Evolutionary conservation across 2,329 filamentous ascomycete genomes (phyloP), one percentile per base, ranked within the genome.

Genomic region (Verticillium dahliae): DNA sequence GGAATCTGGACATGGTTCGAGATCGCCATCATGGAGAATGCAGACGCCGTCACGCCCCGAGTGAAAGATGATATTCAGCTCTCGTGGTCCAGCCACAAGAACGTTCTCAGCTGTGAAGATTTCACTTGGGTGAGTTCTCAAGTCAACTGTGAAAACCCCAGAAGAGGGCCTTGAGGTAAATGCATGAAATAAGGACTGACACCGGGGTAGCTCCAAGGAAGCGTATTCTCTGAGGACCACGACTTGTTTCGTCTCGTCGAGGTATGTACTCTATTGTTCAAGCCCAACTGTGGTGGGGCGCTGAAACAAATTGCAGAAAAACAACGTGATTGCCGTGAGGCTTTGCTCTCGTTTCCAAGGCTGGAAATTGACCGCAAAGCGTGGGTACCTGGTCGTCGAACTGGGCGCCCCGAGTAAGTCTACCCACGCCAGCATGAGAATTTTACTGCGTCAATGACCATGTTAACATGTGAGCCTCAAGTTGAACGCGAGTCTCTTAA

Each of bases 1-100:
- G 63, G 63, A 11, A 65, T 62, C 54, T 65, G 62, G 62, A 65
- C 63, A 5, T 65, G 63, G 63, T 58, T 65, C 18, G 60, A 65
- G 57, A 33, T 65, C 4, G 60, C 54, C 14, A 60, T 65, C 14
- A 27, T 64, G 13, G 41, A 58, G 4, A 52, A 37, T 14, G 33
- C 59, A 13, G 18, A 58, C 6, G 60, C 59, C 38, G 38, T 6
- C 4, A 13, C 13, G 11, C 38, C 38, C 4, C 38, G 38, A 5
- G 11, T 39, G 1, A 39, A 39, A 15, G 38, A 39, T 11, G 38
- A 15, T 15, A 39, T 39, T 15, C 13, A 13, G 13, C 15, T 39
- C 13, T 14, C 38, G 38, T 39, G 38, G 38, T 13, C 15, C 38
- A 39, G 38, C 11, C 38, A 39, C 38, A 39, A 15, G 4, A 39